Evolutionary conservation across 2,329 filamentous ascomycete species (phyloP), one percentile per base, ranked within the genome.

Genomic region (Hortaea sp.): DNA sequence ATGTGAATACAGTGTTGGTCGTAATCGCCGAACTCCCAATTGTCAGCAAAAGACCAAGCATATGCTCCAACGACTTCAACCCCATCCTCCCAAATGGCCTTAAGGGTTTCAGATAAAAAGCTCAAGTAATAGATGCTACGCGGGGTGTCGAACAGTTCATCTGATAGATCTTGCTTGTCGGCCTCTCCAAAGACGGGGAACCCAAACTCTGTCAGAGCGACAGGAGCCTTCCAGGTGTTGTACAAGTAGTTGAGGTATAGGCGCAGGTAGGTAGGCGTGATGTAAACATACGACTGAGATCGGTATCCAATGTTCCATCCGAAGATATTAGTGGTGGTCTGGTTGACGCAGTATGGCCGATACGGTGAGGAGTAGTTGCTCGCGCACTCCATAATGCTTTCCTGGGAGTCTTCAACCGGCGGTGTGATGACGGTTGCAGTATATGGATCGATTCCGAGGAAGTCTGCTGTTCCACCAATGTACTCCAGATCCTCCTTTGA

Each of bases 71-170:
- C 62, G 0, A 79, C 71, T 43, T 75, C 63, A 0, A 78, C 73
- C 0, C 70, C 70, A 43, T 79, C 75, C 47, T 12, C 20, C 57
- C 70, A 70, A 29, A 78, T 76, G 0, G 72, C 65, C 52, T 72
- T 74, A 41, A 79, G 66, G 3, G 71, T 67, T 54, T 78, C 76
- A 0, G 64, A 67, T 60, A 78, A 62, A 57, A 70, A 77, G n/a
- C 64, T 67, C 6, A 70, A 59, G 53, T 77, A 77, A 57, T 78
- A 78, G 7, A 66, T 51, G 45, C 68, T 74, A 1, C 75, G 68
- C 5, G 45, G 35, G 9, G 48, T 37, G 45, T 53, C 51, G 43
- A 44, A 53, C 5, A 38, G 46, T 35, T 48, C 42, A 30, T 44
- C 27, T 27, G 38, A 29, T n/a, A 32, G 55, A 4, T 20, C 4